Evolutionary conservation across 805 yeast species (phyloP).

Genomic region (Sugiyamaella valdiviana): DNA sequence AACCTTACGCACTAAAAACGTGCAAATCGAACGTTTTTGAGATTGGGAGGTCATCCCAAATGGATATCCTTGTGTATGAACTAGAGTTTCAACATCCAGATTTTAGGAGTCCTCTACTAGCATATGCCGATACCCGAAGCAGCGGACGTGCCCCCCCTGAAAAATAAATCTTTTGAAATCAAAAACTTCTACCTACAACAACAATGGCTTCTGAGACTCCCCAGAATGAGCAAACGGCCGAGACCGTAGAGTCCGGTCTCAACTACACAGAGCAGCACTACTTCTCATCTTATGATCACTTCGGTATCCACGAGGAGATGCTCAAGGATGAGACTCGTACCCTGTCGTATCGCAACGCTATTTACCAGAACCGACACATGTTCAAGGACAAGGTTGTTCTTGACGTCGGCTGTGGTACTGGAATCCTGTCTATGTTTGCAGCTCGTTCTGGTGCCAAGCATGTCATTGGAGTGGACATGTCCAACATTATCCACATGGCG

Average conservation of each 20-base stretch:
- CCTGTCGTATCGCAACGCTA: slow-evolving; percentile 83
- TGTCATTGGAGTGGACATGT: slow-evolving; percentile 96
- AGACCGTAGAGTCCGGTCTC: slow-evolving; percentile 24
- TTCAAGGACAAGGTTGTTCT: slow-evolving; percentile 91
- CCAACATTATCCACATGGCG: slow-evolving; percentile 96
- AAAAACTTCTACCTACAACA: not conserved
- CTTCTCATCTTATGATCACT: slow-evolving; percentile 91
- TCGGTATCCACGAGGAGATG: slow-evolving; percentile 98
- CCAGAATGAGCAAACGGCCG: not conserved
- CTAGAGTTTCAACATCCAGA: too few relatives aligned
- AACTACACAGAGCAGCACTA: slow-evolving; percentile 74
- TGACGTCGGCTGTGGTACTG: slow-evolving; percentile 99
- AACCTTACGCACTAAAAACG: too few relatives aligned
- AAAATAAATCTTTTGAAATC: not conserved
- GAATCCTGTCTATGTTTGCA: slow-evolving; percentile 95
- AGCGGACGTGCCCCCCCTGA: not conserved
- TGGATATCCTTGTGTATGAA: too few relatives aligned
- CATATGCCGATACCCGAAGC: not conserved
- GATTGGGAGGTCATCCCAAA: too few relatives aligned
- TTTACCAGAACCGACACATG: slow-evolving; percentile 77
- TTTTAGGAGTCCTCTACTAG: not conserved
- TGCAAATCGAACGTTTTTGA: too few relatives aligned
- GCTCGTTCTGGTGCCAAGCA: slow-evolving; percentile 98
- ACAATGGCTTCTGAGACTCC: not conserved
- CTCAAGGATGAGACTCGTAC: slow-evolving; percentile 93